A percentile compares a stretch with the other conserved stretches of the same genome.
Conservation (phyloP, 164 flowering plant genomes). For the Echeveria elegans region DNA sequence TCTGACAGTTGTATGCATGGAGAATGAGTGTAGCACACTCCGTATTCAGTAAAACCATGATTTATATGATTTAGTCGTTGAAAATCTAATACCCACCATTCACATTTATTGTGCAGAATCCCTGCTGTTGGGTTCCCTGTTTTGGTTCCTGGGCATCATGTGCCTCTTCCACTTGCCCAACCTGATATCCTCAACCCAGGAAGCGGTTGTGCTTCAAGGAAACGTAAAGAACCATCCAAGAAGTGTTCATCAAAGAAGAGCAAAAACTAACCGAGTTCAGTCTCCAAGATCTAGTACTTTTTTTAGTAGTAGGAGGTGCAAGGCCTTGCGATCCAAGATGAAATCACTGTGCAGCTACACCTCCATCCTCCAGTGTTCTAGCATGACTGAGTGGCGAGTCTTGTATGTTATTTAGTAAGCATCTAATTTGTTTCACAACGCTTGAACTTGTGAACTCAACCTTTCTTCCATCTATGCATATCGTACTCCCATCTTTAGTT, state of each 20-base stretch:
- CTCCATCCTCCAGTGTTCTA: not conserved
- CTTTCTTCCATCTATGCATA: not conserved
- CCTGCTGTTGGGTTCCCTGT: slow-evolving; percentile 99
- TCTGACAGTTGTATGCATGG: not conserved
- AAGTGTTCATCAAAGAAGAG: slow-evolving; percentile 29
- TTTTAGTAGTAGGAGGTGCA: slow-evolving; percentile 46
- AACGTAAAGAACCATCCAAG: slow-evolving; percentile 24
- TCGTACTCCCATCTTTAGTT: not conserved
- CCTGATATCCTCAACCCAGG: slow-evolving; percentile 23
- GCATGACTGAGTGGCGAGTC: not conserved
- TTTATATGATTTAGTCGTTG: not conserved
- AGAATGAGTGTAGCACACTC: not conserved
- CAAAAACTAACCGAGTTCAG: slow-evolving; percentile 21
- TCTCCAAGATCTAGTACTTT: slow-evolving; percentile 13
- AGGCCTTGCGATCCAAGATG: slow-evolving; percentile 59
- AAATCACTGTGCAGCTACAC: slow-evolving; percentile 15
- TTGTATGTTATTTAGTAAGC: not conserved
- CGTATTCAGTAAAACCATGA: not conserved
- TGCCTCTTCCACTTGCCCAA: slow-evolving; percentile 47
- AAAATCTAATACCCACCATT: not conserved
- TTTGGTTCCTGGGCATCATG: slow-evolving; percentile 81
- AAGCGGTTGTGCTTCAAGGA: slow-evolving; percentile 20
- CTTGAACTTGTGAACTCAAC: not conserved
- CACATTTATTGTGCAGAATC: slow-evolving; percentile 53
- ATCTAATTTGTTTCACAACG: too few relatives aligned